Base-by-base conservation (phyloP, 2,329 filamentous ascomycete genomes). In the Trichoderma sp. region DNA sequence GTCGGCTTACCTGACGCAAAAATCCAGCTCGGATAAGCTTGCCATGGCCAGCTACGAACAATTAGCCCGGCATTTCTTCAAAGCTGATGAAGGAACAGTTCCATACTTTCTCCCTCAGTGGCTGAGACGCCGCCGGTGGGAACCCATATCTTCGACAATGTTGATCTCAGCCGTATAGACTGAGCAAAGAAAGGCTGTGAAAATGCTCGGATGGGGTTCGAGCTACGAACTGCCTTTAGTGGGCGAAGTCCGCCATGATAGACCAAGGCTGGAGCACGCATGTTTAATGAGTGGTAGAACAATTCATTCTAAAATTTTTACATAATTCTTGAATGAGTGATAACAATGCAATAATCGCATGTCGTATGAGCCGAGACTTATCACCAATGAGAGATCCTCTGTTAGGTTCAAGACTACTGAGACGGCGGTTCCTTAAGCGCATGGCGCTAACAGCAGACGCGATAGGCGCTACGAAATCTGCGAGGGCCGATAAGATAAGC, bases 71-170 rank as follows among this genome's bases (percentile, higher is more conserved):
- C 12, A 32, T 12, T 28, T 5, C 13, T n/a, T n/a, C 9, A 12
- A 34, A 15, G 26, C 6, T 68, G 9, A 34, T 57, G 63, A 30
- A 12, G 13, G 11, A 23, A 30, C 6, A 3, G 13, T 7, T 26
- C 26, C 79, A 75, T 77, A 88, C 87, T 84, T 81, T 88, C 88
- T 67, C 86, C 84, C 57, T 87, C 83, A 30, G 84, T 84, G 53
- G 85, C 84, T 72, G 90, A 85, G 68, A 93, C 88, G 8, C 92
- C 90, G 57, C 91, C 90, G 1, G 91, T 93, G 2, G 94, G 93
- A 32, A 91, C 86, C 93, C 95, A 98, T 80, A 94, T 88, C 59
- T 85, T 90, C 4, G 93, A 95, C 11, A 95, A 80, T 57, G 78
- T 80, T 43, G 79, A 80, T 58, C 81, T 79, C 64, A 73, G 72